Evolutionary conservation across 176 grass and related monocot species (phyloP).

Genomic region (Otatea glauca): DNA sequence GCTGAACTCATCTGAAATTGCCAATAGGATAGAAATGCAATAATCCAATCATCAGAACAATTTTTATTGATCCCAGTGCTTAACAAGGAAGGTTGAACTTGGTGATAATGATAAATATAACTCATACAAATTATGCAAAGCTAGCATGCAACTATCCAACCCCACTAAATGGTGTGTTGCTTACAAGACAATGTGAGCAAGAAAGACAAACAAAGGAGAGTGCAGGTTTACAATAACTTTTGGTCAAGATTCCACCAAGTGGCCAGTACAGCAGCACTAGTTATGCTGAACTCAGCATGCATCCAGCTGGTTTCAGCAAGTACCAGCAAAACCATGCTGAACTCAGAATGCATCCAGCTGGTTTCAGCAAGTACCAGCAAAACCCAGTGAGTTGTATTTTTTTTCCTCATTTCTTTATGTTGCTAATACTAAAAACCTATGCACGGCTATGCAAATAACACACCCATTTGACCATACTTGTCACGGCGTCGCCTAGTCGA

Average conservation of each 20-base stretch:
- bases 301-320: neutral
- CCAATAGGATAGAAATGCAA: neutral
- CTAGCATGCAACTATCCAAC: constrained; percentile 15
- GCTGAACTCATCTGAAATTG: neutral
- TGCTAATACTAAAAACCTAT: neutral
- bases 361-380: neutral
- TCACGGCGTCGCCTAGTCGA: no score
- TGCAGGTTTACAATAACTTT: neutral
- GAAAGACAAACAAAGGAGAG: constrained; percentile 16
- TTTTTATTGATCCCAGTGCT: neutral
- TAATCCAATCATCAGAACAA: neutral
- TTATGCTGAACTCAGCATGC: neutral
- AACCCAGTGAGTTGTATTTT: neutral
- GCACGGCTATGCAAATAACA: neutral
- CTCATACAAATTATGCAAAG: neutral
- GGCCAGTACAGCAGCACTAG: neutral
- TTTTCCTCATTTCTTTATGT: neutral
- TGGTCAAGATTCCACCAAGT: constrained; percentile 9
- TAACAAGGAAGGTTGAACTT: neutral
- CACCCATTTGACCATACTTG: neutral
- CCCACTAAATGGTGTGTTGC: neutral
- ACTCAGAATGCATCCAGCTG: neutral
- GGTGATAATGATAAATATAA: constrained; percentile 2
- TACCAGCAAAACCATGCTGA: neutral
- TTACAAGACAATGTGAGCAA: constrained; percentile 9